A percentile compares a stretch with the other conserved stretches of the same genome.
Evolutionary conservation across 495 filamentous ascomycete genomes (phyloP).

Genomic region (Xylaria sp.): DNA sequence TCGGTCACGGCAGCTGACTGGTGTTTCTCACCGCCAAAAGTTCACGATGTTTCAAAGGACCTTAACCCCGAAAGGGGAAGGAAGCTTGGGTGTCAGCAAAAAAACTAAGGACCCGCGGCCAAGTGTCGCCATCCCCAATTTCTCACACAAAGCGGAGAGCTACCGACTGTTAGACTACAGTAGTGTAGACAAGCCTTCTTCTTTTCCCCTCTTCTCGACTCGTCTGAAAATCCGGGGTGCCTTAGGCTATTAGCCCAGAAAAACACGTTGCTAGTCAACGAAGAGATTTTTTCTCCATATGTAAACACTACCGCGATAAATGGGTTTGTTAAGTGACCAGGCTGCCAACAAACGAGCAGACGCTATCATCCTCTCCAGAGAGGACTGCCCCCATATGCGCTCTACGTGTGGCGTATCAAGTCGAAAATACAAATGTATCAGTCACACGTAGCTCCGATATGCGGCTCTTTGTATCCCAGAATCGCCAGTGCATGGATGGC

Average conservation of each 20-base stretch:
- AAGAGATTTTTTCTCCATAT: conserved; percentile 14
- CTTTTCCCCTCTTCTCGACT: not conserved
- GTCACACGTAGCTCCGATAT: conserved; percentile 16
- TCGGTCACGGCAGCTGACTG: conserved; percentile 11
- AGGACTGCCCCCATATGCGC: not conserved
- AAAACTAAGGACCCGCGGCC: conserved; percentile 3
- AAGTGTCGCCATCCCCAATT: conserved; percentile 15
- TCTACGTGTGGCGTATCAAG: not conserved
- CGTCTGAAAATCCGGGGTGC: conserved; percentile 22
- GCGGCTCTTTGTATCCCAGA: conserved; percentile 20
- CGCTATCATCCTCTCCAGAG: not conserved
- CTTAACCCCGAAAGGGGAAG: conserved; percentile 12
- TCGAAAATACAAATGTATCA: not conserved
- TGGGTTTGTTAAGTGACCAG: not conserved
- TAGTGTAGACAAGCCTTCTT: conserved; percentile 3
- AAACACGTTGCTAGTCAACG: not conserved
- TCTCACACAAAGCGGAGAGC: conserved; percentile 4
- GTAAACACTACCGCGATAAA: not conserved
- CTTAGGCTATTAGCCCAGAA: conserved; percentile 10
- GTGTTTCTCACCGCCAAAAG: conserved; percentile 16
- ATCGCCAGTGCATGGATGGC: conserved; percentile 6
- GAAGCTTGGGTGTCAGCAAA: conserved; percentile 9
- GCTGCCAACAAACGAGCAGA: not conserved
- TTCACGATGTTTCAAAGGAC: conserved; percentile 23
- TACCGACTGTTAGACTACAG: not conserved